Evolutionary conservation across 805 yeast species (phyloP).

Genomic region (Candida cerambycidarum): DNA sequence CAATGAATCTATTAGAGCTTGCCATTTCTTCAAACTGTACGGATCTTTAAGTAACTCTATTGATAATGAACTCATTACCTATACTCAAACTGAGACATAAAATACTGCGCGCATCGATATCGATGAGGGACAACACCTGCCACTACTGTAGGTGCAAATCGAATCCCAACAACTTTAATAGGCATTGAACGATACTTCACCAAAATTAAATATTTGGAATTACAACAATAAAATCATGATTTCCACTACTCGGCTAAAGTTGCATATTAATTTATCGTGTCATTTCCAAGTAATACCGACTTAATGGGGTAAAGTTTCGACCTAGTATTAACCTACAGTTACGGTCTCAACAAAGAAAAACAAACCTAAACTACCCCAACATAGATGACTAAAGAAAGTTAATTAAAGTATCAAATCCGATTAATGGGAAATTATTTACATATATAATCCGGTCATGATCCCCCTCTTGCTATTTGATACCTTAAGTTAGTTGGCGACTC

Average conservation of each 20-base stretch:
- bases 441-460: no score
- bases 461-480: no score
- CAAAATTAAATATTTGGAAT: no score
- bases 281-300: neutral
- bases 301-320: neutral
- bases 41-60: constrained; percentile 16
- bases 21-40: constrained; percentile 15
- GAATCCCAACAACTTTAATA: no score
- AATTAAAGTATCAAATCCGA: neutral
- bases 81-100: no score
- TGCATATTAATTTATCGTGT: neutral
- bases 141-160: no score
- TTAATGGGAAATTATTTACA: neutral
- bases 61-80: constrained; percentile 4
- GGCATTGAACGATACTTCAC: no score
- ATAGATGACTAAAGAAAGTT: neutral
- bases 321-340: neutral
- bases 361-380: neutral
- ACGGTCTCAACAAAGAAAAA: neutral
- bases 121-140: no score
- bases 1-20: neutral
- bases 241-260: neutral
- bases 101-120: no score
- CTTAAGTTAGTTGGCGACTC: no score
- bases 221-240: neutral